Conservation (phyloP, 192 early-diverging fungal species). For the Entomortierella beljakovae region DNA sequence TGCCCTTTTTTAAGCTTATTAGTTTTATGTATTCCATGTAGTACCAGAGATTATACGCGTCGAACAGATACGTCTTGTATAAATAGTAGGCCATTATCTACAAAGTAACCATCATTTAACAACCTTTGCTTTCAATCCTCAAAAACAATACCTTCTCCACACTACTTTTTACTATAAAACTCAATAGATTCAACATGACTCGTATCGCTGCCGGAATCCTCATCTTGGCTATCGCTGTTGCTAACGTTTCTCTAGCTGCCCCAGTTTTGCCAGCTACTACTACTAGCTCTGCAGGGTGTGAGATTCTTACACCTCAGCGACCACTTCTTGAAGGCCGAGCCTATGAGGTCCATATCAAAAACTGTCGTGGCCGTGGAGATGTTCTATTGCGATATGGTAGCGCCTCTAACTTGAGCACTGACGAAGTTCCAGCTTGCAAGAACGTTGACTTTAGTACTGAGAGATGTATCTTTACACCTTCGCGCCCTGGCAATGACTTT, state of each 20-base stretch:
- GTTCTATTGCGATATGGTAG: not conserved
- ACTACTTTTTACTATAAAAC: not conserved
- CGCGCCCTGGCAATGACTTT: not conserved
- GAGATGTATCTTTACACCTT: constrained; percentile 17
- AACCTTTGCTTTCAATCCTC: not conserved
- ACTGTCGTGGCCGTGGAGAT: not conserved
- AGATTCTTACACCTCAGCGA: not conserved
- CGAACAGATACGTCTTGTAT: too few species aligned
- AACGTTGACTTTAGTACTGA: not conserved
- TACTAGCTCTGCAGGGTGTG: not conserved
- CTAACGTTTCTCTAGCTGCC: not conserved
- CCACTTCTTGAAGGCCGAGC: not conserved
- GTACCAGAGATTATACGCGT: too few species aligned
- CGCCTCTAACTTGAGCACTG: not conserved
- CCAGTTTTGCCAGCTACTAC: not conserved
- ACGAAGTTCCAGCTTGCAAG: not conserved
- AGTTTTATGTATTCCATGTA: too few species aligned
- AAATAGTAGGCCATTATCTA: too few species aligned
- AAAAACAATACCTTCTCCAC: not conserved
- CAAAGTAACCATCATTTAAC: not conserved
- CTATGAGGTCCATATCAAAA: not conserved
- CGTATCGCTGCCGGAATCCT: not conserved
- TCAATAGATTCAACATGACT: not conserved
- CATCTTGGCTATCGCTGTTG: not conserved
- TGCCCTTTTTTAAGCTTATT: too few species aligned